Percentiles rank a stretch among this genome's conserved stretches.
phyloP scores from a whole-genome alignment of 305 asterid species.

The Solanum hybrid region DNA sequence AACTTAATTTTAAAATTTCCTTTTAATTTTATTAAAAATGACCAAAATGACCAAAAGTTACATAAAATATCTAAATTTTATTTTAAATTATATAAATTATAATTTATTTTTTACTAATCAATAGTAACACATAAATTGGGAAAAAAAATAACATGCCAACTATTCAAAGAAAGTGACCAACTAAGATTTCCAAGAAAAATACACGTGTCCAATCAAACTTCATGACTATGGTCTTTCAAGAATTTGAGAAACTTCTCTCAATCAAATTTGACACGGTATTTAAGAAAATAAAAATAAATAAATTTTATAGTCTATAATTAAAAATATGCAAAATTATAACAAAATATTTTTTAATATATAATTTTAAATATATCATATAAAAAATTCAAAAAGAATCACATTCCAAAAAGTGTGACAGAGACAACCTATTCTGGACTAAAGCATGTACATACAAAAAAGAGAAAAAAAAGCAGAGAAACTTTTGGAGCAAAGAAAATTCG shows the following conservation, averaged over 20 bases:
- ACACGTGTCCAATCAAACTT: slow-evolving; percentile 15
- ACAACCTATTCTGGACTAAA: fast-evolving
- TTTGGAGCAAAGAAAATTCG: background rate
- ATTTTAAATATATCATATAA: too few species aligned
- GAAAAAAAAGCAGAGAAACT: background rate
- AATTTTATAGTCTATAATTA: too few species aligned
- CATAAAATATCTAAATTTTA: background rate
- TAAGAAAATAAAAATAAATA: too few species aligned
- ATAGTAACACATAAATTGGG: background rate
- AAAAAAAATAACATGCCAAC: background rate
- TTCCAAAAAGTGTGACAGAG: background rate
- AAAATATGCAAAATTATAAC: too few species aligned
- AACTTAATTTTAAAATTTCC: background rate
- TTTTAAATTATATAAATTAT: background rate
- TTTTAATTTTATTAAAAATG: background rate
- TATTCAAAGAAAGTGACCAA: background rate
- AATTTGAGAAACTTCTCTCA: background rate
- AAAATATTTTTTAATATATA: too few species aligned
- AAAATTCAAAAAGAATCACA: fast-evolving
- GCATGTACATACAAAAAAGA: background rate
- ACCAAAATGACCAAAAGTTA: background rate
- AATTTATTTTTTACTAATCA: background rate
- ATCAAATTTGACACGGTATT: background rate
- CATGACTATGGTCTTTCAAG: background rate
- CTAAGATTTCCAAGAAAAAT: background rate